Evolutionary conservation across 306 rosid species (phyloP).

Genomic region (Castanea mollissima): DNA sequence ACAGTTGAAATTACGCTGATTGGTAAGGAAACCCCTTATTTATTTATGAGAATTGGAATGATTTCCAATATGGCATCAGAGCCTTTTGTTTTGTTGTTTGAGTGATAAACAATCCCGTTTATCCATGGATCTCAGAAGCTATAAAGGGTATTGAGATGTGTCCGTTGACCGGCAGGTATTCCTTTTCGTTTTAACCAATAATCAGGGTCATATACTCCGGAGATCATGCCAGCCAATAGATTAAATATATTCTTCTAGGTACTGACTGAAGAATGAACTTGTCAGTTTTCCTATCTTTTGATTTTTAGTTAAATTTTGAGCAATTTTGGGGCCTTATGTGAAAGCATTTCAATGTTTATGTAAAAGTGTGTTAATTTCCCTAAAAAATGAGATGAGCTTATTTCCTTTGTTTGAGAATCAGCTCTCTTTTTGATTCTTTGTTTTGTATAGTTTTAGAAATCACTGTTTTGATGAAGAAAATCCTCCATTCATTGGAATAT

Average conservation of each 20-base stretch:
- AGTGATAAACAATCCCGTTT: constrained; percentile 11
- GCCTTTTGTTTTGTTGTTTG: constrained; percentile 27
- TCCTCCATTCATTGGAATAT: no score
- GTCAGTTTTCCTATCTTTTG: neutral
- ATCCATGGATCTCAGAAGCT: constrained; percentile 13
- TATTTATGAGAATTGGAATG: constrained; percentile 21
- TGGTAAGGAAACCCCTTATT: neutral
- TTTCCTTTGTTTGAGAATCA: neutral
- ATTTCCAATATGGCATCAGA: neutral
- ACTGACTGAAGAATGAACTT: neutral
- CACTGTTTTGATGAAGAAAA: no score
- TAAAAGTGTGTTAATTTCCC: no score
- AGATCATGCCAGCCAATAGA: neutral
- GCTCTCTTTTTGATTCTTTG: no score
- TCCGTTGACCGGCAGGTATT: neutral
- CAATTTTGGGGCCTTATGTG: neutral
- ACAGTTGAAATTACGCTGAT: no score
- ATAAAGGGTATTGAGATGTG: constrained; percentile 17
- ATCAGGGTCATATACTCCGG: neutral
- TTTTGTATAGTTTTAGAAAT: no score
- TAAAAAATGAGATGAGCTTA: neutral
- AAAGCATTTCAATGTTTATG: neutral
- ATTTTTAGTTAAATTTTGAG: neutral
- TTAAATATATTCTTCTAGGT: neutral
- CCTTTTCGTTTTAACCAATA: constrained; percentile 8